Conservation (phyloP, 371 early-diverging fungal genomes). For the Syncephalis plumigaleata region DNA sequence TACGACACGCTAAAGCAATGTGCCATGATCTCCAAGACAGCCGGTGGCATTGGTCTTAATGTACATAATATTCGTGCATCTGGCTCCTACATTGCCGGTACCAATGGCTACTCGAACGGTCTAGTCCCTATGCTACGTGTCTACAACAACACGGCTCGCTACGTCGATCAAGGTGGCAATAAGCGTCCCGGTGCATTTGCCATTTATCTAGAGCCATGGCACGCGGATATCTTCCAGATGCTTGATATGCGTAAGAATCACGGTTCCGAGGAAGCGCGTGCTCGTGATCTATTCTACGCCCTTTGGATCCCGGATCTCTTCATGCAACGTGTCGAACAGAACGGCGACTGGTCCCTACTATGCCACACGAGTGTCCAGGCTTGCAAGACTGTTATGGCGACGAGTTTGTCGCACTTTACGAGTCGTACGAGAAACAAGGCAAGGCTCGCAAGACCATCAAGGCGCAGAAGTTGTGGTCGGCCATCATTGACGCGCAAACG, state of each 20-base stretch:
- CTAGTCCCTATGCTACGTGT: constrained; percentile 97
- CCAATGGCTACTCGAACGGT: constrained; percentile 96
- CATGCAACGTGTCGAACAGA: constrained; percentile 94
- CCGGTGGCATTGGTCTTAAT: constrained; percentile 97
- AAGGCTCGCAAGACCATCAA: constrained; percentile 72
- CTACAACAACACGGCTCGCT: constrained; percentile 96
- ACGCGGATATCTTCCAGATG: constrained; percentile 96
- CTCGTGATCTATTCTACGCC: constrained; percentile 95
- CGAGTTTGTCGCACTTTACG: constrained; percentile 82
- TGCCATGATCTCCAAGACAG: constrained; percentile 96
- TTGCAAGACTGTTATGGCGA: constrained; percentile 91
- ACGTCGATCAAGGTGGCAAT: constrained; percentile 98
- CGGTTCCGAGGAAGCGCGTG: constrained; percentile 95
- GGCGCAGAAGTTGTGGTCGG: constrained; percentile 98
- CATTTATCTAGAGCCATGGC: constrained; percentile 99
- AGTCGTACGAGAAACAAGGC: constrained; percentile 77
- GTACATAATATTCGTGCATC: constrained; percentile 92
- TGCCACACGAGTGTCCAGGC: constrained; percentile 95
- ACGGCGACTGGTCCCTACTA: constrained; percentile 94
- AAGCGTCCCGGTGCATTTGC: constrained; percentile 99
- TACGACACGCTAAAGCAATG: constrained; percentile 95
- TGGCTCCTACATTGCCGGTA: constrained; percentile 94
- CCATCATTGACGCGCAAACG: constrained; percentile 94
- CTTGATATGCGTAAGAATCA: constrained; percentile 97
- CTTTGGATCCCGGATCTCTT: constrained; percentile 99